These are phyloP conservation scores for Citrus unshiu DNA, from an alignment of 345 rosid species.

Conservation along the genomic window DNA sequence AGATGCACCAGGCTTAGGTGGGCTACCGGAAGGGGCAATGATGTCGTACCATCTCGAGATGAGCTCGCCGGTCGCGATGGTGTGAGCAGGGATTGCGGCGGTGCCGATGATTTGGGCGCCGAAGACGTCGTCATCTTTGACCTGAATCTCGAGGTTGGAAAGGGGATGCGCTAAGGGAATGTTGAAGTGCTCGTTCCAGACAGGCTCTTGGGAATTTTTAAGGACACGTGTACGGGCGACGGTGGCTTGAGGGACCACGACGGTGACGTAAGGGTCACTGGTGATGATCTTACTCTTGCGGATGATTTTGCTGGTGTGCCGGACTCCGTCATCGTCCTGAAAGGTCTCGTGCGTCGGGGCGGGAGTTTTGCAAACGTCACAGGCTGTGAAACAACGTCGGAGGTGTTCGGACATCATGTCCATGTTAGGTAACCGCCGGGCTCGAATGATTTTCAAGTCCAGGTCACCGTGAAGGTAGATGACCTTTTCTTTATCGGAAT, in stretches of 20 bases:
- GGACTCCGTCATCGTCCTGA: not conserved
- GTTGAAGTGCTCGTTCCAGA: slow-evolving; percentile 65
- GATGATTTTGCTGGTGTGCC: slow-evolving; percentile 12
- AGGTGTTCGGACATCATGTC: slow-evolving; percentile 44
- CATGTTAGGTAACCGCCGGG: slow-evolving; percentile 71
- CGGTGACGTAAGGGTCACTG: slow-evolving; percentile 84
- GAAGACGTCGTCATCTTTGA: slow-evolving; percentile 79
- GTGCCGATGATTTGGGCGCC: slow-evolving; percentile 72
- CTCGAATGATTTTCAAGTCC: slow-evolving; percentile 55
- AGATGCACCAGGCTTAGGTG: slow-evolving; percentile 51
- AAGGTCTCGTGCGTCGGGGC: not conserved
- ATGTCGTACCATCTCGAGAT: slow-evolving; percentile 55
- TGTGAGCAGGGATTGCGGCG: slow-evolving; percentile 46
- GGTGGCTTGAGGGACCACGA: slow-evolving; percentile 82
- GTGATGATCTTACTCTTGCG: slow-evolving; percentile 51
- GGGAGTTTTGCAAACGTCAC: slow-evolving; percentile 26
- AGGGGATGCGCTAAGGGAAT: slow-evolving; percentile 75
- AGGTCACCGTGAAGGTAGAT: slow-evolving; percentile 75
- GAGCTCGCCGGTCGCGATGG: slow-evolving; percentile 34
- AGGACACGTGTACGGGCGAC: slow-evolving; percentile 79
- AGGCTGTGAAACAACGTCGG: slow-evolving; percentile 44
- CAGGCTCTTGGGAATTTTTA: slow-evolving; percentile 60
- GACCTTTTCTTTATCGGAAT: not conserved
- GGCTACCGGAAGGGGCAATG: slow-evolving; percentile 38
- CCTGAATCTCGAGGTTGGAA: slow-evolving; percentile 59